Evolutionary conservation across 768 basidiomycete species (phyloP).

Genomic region (Mycena filopes): DNA sequence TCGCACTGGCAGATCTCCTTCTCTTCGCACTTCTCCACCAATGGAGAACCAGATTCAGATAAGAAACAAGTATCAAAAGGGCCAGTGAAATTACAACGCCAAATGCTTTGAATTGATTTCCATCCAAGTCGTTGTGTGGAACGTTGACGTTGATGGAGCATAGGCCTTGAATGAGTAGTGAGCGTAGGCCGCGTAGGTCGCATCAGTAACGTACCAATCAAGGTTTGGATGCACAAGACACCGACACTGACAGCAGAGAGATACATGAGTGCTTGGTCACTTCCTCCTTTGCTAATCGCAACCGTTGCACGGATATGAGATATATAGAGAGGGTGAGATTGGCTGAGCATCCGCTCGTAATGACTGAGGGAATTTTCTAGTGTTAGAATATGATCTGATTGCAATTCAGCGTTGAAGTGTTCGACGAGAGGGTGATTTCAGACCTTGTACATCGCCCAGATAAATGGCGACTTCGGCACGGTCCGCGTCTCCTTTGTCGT

Average conservation of each 20-base stretch:
- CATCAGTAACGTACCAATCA: constrained; percentile 58
- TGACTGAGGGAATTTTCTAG: constrained; percentile 86
- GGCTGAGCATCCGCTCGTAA: constrained; percentile 89
- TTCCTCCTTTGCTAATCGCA: constrained; percentile 66
- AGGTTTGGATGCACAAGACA: constrained; percentile 56
- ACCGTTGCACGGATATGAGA: constrained; percentile 76
- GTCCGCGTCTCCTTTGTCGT: constrained; percentile 55
- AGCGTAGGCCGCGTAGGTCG: neutral
- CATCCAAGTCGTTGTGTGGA: constrained; percentile 59
- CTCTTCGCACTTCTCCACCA: constrained; percentile 32
- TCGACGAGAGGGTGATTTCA: constrained; percentile 24
- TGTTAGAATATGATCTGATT: constrained; percentile 87
- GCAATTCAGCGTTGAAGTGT: constrained; percentile 7
- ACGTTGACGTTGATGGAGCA: constrained; percentile 75
- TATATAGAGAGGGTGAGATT: constrained; percentile 89
- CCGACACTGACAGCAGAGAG: constrained; percentile 76
- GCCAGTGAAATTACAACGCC: constrained; percentile 61
- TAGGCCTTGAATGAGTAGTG: constrained; percentile 57
- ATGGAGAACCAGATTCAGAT: constrained; percentile 13
- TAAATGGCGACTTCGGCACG: constrained; percentile 84
- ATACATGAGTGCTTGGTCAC: constrained; percentile 72
- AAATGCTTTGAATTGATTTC: constrained; percentile 57
- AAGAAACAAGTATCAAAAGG: constrained; percentile 50
- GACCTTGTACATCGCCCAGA: constrained; percentile 93
- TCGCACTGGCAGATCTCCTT: constrained; percentile 2